Conservation (phyloP, 139 green algal species). For the Closterium sp. region DNA sequence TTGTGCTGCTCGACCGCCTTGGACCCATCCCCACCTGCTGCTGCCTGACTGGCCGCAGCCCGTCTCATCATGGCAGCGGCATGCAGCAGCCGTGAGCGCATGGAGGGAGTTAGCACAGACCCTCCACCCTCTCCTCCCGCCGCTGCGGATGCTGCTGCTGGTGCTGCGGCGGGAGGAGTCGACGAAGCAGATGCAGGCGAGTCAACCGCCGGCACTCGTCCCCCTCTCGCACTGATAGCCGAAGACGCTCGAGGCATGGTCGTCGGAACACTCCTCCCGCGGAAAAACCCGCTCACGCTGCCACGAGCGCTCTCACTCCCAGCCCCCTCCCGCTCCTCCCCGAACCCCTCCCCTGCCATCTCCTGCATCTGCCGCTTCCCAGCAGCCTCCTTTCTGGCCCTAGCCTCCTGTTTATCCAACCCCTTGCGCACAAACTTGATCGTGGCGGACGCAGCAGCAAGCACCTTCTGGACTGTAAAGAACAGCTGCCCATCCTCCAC, state of each 20-base stretch:
- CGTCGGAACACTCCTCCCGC: neutral
- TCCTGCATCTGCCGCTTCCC: neutral
- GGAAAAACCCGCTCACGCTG: neutral
- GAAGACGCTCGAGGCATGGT: neutral
- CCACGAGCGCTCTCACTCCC: neutral
- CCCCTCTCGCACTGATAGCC: neutral
- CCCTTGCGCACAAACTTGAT: conserved; percentile 12
- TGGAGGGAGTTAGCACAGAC: neutral
- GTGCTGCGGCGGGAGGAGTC: neutral
- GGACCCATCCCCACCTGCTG: neutral
- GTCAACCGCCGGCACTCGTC: neutral
- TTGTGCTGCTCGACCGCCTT: neutral
- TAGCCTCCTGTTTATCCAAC: neutral
- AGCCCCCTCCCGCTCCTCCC: neutral
- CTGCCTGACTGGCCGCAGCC: neutral
- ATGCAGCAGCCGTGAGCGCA: neutral
- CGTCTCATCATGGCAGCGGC: neutral
- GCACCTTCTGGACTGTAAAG: neutral
- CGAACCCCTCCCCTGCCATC: neutral
- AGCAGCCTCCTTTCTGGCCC: neutral
- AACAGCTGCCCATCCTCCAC: neutral
- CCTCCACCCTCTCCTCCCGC: neutral
- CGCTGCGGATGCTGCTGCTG: neutral
- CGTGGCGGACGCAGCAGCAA: neutral
- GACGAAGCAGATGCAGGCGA: neutral